Conservation (phyloP, 805 yeast genomes). For the Wickerhamomyces bovis region DNA sequence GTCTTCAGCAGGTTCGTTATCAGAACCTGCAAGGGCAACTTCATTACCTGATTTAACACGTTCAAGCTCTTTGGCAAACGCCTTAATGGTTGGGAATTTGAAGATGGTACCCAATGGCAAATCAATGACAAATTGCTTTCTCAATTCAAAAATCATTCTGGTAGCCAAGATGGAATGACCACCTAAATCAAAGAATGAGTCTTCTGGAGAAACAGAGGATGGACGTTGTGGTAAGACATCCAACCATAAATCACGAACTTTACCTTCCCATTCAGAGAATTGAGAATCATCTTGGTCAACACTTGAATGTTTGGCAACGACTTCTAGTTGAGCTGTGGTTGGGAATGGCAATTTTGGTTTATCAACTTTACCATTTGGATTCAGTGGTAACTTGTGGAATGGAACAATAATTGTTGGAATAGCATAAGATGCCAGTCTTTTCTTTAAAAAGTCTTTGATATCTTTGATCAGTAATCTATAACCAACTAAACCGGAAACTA, state of each 20-base stretch:
- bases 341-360: slow-evolving; percentile 97
- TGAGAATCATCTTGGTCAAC: slow-evolving; percentile 40
- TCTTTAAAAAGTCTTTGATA: slow-evolving; percentile 75
- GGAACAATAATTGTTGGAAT: slow-evolving; percentile 91
- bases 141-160: slow-evolving; percentile 87
- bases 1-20: slow-evolving; percentile 20
- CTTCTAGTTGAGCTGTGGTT: slow-evolving; percentile 73
- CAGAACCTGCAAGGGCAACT: slow-evolving; percentile 34
- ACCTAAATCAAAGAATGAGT: slow-evolving; percentile 94
- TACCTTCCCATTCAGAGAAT: slow-evolving; percentile 59
- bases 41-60: slow-evolving; percentile 45
- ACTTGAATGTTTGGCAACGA: slow-evolving; percentile 52
- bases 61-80: slow-evolving; percentile 70
- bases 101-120: slow-evolving; percentile 88
- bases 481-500: slow-evolving; percentile 72
- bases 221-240: slow-evolving; percentile 81
- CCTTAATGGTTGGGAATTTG: slow-evolving; percentile 78
- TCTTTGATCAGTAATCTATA: slow-evolving; percentile 75
- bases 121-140: slow-evolving; percentile 72
- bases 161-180: slow-evolving; percentile 98
- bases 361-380: slow-evolving; percentile 98
- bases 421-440: slow-evolving; percentile 87
- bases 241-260: slow-evolving; percentile 80
- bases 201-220: slow-evolving; percentile 65
- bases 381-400: slow-evolving; percentile 76